Conservation (phyloP, 2,329 filamentous ascomycete species). For the Cryphonectria nitschkei region DNA sequence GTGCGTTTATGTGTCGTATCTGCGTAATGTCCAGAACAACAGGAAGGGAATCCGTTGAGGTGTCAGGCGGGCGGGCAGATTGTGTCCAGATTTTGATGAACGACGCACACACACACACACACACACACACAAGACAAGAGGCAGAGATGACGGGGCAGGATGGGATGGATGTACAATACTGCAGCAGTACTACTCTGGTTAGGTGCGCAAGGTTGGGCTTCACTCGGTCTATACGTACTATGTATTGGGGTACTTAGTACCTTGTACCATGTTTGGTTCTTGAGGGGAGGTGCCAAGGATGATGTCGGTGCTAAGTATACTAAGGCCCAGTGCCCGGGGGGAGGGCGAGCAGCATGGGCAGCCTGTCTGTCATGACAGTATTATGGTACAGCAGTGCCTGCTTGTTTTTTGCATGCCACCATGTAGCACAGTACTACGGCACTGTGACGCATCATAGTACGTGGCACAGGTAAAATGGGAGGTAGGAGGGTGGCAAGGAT, state of each 20-base stretch:
- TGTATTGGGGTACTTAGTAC: background rate
- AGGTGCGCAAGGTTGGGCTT: background rate
- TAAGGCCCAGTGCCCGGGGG: background rate
- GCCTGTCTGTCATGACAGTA: background rate
- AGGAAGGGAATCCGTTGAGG: background rate
- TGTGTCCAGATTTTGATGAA: background rate
- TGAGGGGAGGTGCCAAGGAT: background rate
- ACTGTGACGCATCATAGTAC: background rate
- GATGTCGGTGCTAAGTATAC: slow-evolving; percentile 4
- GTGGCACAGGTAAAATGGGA: background rate
- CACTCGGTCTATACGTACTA: background rate
- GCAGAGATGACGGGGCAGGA: slow-evolving; percentile 2
- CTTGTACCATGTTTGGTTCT: background rate
- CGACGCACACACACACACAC: background rate
- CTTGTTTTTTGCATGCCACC: background rate
- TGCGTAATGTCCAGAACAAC: background rate
- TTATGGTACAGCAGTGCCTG: background rate
- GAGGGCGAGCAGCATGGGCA: background rate
- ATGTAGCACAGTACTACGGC: background rate
- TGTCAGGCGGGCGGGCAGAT: background rate
- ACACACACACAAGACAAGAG: background rate
- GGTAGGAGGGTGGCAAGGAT: slow-evolving; percentile 1
- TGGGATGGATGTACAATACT: background rate
- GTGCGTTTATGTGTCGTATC: background rate
- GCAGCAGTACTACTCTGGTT: background rate